Conservation (phyloP, 2,329 filamentous ascomycete species). For the Fusarium bulbicola region DNA sequence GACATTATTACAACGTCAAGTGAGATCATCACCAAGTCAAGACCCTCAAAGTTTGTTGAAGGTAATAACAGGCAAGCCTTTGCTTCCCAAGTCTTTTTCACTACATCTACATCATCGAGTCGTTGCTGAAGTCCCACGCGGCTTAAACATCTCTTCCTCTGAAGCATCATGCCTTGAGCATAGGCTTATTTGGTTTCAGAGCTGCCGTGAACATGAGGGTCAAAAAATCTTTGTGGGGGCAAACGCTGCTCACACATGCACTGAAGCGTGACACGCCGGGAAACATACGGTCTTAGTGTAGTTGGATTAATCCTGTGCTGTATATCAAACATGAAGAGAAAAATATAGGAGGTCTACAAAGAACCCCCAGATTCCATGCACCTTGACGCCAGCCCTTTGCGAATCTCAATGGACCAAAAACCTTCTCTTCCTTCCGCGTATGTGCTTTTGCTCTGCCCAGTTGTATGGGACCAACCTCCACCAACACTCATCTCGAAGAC, state of each 20-base stretch:
- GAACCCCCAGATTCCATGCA: conserved; percentile 36
- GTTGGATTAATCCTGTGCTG: conserved; percentile 23
- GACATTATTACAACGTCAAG: not conserved
- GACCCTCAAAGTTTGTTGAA: too few species aligned
- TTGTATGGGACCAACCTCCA: conserved; percentile 11
- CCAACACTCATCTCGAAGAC: conserved; percentile 30
- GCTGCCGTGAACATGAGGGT: too few species aligned
- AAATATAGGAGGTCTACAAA: conserved; percentile 20
- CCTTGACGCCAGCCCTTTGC: conserved; percentile 42
- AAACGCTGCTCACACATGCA: not conserved
- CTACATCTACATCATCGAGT: not conserved
- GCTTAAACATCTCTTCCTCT: rapidly evolving
- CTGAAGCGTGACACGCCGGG: not conserved
- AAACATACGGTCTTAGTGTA: conserved; percentile 19
- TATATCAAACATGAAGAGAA: conserved; percentile 28
- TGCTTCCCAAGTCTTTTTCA: not conserved
- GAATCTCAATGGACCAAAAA: conserved; percentile 37
- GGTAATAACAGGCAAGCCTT: not conserved
- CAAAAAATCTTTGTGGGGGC: not conserved
- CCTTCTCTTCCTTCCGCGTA: conserved; percentile 19
- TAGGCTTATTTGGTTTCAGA: not conserved
- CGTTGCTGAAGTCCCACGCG: not conserved
- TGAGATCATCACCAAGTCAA: not conserved
- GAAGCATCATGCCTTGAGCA: too few species aligned
- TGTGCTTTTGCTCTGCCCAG: conserved; percentile 32